Evolutionary conservation across 2,329 filamentous ascomycete genomes (phyloP), one percentile per base, ranked within the genome.

Genomic region (Pseudogymnoascus sp.): DNA sequence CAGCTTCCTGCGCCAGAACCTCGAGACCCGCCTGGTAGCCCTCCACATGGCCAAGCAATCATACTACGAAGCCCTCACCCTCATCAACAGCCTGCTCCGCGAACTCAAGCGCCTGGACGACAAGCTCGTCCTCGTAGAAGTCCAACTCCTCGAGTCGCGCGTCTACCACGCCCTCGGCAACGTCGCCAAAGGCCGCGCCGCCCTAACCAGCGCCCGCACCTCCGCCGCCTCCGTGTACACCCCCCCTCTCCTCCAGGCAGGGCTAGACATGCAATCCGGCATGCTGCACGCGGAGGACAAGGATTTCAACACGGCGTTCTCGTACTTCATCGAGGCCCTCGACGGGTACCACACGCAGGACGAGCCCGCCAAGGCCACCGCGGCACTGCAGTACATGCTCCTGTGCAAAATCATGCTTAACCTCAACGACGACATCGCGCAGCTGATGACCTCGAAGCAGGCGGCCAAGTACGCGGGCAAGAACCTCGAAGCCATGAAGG

Each of bases 321-420:
- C 92, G 57, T 99, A 99, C 81, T 99, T 99, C 75, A 97, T 99
- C 74, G 94, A 99, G 77, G 94, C 95, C 2, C 84, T 99, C 64
- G 94, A 99, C 72, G 94, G 94, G 62, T 99, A 97, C 75, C 90
- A 94, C 76, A 86, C 87, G 52, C 91, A 95, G 73, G 94, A 99
- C 67, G 91, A 96, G 72, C 78, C 85, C 37, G 77, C 81, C 65
- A 91, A 92, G 75, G 94, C 95, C n/a, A 95, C 92, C n/a, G 90
- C 92, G 10, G 91, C 94, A 9, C 80, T 99, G 65, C 94, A 99
- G 79, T 99, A 99, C 80, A 99, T 99, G 94, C 83, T 99, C 59
- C 85, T 99, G 34, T 97, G 94, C 85, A 99, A 99, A 80, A 94
- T 99, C 74, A 99, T 99, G 95, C 82, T 99, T 67, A 99, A 99